phyloP scores from a whole-genome alignment of 2,329 filamentous ascomycete genomes.

The Hymenoscyphus infarciens region DNA sequence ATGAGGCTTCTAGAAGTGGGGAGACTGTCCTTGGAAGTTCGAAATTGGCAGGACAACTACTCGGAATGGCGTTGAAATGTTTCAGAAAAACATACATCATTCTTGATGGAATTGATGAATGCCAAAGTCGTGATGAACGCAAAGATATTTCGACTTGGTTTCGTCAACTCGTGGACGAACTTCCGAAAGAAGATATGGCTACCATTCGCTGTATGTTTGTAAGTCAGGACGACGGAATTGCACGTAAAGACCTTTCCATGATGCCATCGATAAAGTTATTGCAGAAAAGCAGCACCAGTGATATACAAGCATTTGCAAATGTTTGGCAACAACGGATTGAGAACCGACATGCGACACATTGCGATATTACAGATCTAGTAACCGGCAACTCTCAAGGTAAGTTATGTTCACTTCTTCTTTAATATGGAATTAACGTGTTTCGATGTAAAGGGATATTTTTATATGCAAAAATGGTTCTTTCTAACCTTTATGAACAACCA shows the following conservation, averaged over 20 bases:
- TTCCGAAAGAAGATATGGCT: conserved; percentile 9
- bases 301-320: no score
- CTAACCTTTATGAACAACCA: no score
- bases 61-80: conserved; percentile 30
- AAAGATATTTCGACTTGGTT: conserved; percentile 35
- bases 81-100: conserved; percentile 34
- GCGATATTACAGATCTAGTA: no score
- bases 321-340: no score
- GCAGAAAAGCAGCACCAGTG: background rate
- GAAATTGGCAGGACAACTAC: conserved; percentile 32
- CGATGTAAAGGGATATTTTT: no score
- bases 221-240: conserved; percentile 36
- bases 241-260: conserved; percentile 31
- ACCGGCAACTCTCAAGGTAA: no score
- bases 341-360: no score
- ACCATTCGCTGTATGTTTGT: conserved; percentile 34
- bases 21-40: conserved; percentile 31
- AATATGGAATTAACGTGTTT: no score
- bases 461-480: no score
- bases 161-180: conserved; percentile 10
- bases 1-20: conserved; percentile 33
- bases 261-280: conserved; percentile 21
- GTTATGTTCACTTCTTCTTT: no score
- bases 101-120: conserved; percentile 43
- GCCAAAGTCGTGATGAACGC: conserved; percentile 30